A percentile compares a stretch with the other conserved stretches of the same genome.
phyloP scores from a whole-genome alignment of 2,329 filamentous ascomycete genomes.

The Tolypocladium guangdongense region DNA sequence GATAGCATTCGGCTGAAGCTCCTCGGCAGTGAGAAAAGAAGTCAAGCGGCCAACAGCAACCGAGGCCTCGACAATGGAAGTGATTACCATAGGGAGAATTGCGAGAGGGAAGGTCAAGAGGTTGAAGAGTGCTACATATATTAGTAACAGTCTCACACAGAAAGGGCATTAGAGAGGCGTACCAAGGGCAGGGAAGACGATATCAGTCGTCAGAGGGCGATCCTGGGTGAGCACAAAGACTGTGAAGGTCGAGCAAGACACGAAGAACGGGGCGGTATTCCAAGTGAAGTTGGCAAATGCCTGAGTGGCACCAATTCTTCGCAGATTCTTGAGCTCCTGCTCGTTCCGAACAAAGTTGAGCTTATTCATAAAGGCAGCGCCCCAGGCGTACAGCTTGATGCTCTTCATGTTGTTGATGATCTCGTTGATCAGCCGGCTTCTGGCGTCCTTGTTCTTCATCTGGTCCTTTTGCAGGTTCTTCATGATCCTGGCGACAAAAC shows the following conservation, averaged over 20 bases:
- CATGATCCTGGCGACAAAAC: slow-evolving; percentile 83
- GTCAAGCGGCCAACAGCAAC: slow-evolving; percentile 84
- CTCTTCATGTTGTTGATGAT: slow-evolving; percentile 99
- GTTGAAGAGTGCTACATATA: slow-evolving; percentile 71
- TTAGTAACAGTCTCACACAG: neutral
- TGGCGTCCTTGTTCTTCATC: slow-evolving; percentile 98
- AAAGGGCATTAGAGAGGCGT: neutral
- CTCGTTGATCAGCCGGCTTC: slow-evolving; percentile 89
- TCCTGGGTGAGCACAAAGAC: slow-evolving; percentile 84
- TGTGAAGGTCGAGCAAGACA: slow-evolving; percentile 92
- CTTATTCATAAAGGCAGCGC: slow-evolving; percentile 93
- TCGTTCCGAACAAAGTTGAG: slow-evolving; percentile 95
- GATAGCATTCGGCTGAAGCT: slow-evolving; percentile 80
- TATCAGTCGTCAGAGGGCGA: slow-evolving; percentile 76
- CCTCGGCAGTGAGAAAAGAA: slow-evolving; percentile 75
- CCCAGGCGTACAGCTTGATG: slow-evolving; percentile 98
- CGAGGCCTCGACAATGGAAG: slow-evolving; percentile 87
- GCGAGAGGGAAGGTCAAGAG: slow-evolving; percentile 89
- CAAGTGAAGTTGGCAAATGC: slow-evolving; percentile 95
- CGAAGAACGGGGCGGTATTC: slow-evolving; percentile 94
- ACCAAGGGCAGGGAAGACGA: slow-evolving; percentile 79
- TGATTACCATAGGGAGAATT: slow-evolving; percentile 95
- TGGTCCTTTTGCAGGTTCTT: slow-evolving; percentile 89
- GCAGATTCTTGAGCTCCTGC: slow-evolving; percentile 84
- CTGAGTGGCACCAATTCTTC: slow-evolving; percentile 91